Evolutionary conservation across 331 rosid species (phyloP), one percentile per base, ranked within the genome.

Genomic region (Stylosanthes scabra): DNA sequence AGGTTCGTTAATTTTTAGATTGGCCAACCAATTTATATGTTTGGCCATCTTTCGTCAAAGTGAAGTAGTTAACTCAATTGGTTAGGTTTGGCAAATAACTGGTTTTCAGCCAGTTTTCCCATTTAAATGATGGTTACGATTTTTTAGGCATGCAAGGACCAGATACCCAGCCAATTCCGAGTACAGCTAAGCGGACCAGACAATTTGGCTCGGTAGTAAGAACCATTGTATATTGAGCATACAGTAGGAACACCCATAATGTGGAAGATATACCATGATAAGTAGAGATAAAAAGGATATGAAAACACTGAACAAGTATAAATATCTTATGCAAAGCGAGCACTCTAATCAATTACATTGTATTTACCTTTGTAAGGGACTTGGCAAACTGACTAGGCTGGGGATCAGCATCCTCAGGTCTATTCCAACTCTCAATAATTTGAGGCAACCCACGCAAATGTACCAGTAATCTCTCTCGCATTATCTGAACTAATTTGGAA

Each of bases 351-450:
- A 71, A 68, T 71, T 76, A 70, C 41, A 56, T 12, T 4, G 16
- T 41, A 73, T 68, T 75, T 78, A 90, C 99, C 98, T 95, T 95
- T 9, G 98, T 90, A 79, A 95, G 97, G 79, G 98, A 92, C 74
- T 98, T 90, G 44, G 98, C 97, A 79, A 95, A 95, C 59, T 83
- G 99, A 84, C 99, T 95, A 50, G 98, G 93, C 85, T 90, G 96
- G 69, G 93, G 85, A 56, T 92, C 97, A 74, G 85, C 78, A 67
- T 90, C 98, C 84, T 88, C 97, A 61, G 93, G 88, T 82, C 96
- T 95, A 80, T 90, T 95, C 99, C 99, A 95, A 76, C 93, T 78
- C 88, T 95, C 99, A 70, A 95, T 97, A 75, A 95, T 90, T 78
- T 92, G 97, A 63, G 99, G 96, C 85, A 95, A 78, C 76, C 94